These are phyloP conservation scores for Silene coronaria DNA, from an alignment of 179 eudicot species.

Conservation along the genomic window DNA sequence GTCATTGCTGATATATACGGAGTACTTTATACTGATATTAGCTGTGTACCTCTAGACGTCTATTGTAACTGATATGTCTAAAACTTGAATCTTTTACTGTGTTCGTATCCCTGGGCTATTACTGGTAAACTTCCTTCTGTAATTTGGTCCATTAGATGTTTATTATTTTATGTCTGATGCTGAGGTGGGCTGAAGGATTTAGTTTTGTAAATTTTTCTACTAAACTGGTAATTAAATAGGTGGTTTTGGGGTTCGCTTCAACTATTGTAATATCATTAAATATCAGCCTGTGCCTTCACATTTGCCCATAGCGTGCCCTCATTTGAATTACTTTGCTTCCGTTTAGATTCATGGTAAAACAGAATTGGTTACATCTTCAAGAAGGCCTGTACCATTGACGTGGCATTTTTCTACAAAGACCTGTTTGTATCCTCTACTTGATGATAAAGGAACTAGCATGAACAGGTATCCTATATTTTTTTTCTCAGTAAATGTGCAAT, in stretches of 20 bases:
- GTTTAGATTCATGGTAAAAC: constrained; percentile 89
- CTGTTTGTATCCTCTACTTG: constrained; percentile 73
- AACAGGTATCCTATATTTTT: constrained; percentile 52
- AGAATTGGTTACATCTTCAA: constrained; percentile 79
- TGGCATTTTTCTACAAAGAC: constrained; percentile 93
- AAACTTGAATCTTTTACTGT: not conserved
- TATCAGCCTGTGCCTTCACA: not conserved
- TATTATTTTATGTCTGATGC: not conserved
- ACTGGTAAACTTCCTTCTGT: not conserved
- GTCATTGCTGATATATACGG: not conserved
- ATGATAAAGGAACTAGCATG: constrained; percentile 86
- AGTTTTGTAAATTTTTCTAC: not conserved
- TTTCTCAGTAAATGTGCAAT: not conserved
- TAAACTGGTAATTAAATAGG: not conserved
- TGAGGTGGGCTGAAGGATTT: constrained; percentile 1
- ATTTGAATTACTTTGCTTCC: constrained; percentile 19
- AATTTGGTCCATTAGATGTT: not conserved
- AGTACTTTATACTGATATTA: not conserved
- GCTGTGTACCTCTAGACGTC: not conserved
- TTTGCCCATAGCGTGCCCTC: constrained; percentile 14
- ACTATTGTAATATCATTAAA: constrained; percentile 1
- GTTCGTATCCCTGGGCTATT: not conserved
- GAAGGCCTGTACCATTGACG: constrained; percentile 95
- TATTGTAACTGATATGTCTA: constrained; percentile 1
- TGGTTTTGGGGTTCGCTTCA: not conserved